These are phyloP conservation scores for Leavenworthia alabamica DNA, from an alignment of 345 rosid genomes.

Conservation along the genomic window DNA sequence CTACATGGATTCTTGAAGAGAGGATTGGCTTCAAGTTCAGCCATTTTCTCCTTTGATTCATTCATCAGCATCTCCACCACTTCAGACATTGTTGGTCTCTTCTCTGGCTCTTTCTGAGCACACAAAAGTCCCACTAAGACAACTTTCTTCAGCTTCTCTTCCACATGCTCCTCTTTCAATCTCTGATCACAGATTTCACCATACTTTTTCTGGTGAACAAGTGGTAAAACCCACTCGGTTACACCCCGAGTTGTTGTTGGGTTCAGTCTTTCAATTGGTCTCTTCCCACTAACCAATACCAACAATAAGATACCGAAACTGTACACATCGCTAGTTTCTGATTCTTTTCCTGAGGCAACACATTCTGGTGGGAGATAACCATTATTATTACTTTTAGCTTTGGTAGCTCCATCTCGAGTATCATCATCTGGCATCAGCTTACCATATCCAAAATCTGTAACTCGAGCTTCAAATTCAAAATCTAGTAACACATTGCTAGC, in stretches of 20 bases:
- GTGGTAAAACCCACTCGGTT: conserved; percentile 80
- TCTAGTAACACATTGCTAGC: conserved; percentile 63
- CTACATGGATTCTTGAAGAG: conserved; percentile 39
- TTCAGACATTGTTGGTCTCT: conserved; percentile 69
- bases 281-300: conserved; percentile 61
- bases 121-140: conserved; percentile 62
- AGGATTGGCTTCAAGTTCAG: conserved; percentile 60
- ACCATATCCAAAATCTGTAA: conserved; percentile 84
- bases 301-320: conserved; percentile 88
- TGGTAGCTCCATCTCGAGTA: conserved; percentile 65
- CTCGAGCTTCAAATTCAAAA: conserved; percentile 61
- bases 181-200: conserved; percentile 69
- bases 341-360: conserved; percentile 77
- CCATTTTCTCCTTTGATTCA: conserved; percentile 36
- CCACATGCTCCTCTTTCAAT: conserved; percentile 55
- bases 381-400: conserved; percentile 56
- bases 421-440: conserved; percentile 87
- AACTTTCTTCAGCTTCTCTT: conserved; percentile 46
- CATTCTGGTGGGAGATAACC: conserved; percentile 86
- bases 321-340: conserved; percentile 81
- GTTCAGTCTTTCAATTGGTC: conserved; percentile 72
- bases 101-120: conserved; percentile 63
- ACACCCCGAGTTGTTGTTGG: conserved; percentile 64
- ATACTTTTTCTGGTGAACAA: conserved; percentile 42
- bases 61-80: conserved; percentile 64